Conservation (phyloP, 768 basidiomycete species). For the Austroboletus festivus region DNA sequence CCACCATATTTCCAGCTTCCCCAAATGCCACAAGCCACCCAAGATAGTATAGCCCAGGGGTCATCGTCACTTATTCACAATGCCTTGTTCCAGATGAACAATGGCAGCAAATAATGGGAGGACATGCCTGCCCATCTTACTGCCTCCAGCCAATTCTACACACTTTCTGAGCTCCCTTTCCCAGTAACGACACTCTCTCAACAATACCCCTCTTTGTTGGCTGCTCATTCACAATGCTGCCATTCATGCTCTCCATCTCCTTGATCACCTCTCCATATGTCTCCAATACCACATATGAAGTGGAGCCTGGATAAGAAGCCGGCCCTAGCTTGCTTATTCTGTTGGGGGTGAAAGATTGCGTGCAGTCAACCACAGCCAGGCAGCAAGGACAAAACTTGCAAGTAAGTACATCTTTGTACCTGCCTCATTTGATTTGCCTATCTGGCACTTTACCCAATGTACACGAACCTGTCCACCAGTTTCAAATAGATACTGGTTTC, state of each 20-base stretch:
- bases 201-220: slow-evolving; percentile 12
- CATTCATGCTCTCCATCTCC: slow-evolving; percentile 30
- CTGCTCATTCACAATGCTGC: slow-evolving; percentile 17
- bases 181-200: slow-evolving; percentile 9
- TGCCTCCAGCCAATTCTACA: slow-evolving; percentile 14
- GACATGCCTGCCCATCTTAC: slow-evolving; percentile 2
- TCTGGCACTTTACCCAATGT: slow-evolving; percentile 5
- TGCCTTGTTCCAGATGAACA: slow-evolving; percentile 3
- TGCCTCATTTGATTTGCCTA: background rate
- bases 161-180: slow-evolving; percentile 16
- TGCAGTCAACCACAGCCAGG: slow-evolving; percentile 57
- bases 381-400: slow-evolving; percentile 58
- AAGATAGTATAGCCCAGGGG: slow-evolving; percentile 10
- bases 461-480: slow-evolving; percentile 11
- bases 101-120: slow-evolving; percentile 23
- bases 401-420: slow-evolving; percentile 42
- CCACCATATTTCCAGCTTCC: slow-evolving; percentile 19
- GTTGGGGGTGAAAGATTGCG: slow-evolving; percentile 65
- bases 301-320: slow-evolving; percentile 49
- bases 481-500: slow-evolving; percentile 11
- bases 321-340: slow-evolving; percentile 61
- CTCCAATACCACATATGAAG: slow-evolving; percentile 23
- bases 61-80: slow-evolving; percentile 16
- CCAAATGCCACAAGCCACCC: slow-evolving; percentile 5
- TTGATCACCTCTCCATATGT: slow-evolving; percentile 14